Percentiles rank a stretch among this genome's conserved stretches.
These are phyloP conservation scores for Syncephalastrum contaminatum DNA, from an alignment of 371 early-diverging fungal genomes.

Conservation along the genomic window DNA sequence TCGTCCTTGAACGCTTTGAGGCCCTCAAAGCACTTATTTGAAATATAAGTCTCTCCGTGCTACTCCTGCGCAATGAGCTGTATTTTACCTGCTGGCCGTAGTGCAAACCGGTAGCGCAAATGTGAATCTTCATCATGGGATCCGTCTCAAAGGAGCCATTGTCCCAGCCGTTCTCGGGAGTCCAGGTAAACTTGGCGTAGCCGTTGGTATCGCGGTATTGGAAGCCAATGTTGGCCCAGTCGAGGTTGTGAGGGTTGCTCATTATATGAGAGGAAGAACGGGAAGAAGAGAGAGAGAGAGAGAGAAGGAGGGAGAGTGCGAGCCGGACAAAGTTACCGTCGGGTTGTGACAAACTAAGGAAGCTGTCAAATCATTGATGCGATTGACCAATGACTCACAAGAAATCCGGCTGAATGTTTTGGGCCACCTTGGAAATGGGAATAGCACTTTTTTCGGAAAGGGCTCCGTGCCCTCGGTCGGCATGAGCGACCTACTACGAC, in stretches of 20 bases:
- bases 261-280: neutral
- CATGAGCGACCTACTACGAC: no score
- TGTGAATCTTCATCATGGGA: conserved; percentile 46
- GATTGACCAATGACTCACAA: no score
- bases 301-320: neutral
- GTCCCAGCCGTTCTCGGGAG: conserved; percentile 62
- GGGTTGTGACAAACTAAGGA: no score
- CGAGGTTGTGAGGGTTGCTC: conserved; percentile 35
- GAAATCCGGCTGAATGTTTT: no score
- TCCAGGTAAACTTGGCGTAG: conserved; percentile 64
- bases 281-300: neutral
- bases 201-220: conserved; percentile 65
- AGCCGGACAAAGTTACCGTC: neutral
- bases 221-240: conserved; percentile 74
- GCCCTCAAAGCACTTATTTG: conserved; percentile 86
- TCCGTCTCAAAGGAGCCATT: conserved; percentile 56
- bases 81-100: conserved; percentile 71
- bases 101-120: conserved; percentile 64
- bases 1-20: conserved; percentile 78
- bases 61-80: no score
- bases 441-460: no score
- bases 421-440: no score
- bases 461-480: no score
- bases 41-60: no score
- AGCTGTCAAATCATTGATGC: no score